Base-by-base conservation (phyloP, 495 filamentous ascomycete species). In the Tuber indicum region DNA sequence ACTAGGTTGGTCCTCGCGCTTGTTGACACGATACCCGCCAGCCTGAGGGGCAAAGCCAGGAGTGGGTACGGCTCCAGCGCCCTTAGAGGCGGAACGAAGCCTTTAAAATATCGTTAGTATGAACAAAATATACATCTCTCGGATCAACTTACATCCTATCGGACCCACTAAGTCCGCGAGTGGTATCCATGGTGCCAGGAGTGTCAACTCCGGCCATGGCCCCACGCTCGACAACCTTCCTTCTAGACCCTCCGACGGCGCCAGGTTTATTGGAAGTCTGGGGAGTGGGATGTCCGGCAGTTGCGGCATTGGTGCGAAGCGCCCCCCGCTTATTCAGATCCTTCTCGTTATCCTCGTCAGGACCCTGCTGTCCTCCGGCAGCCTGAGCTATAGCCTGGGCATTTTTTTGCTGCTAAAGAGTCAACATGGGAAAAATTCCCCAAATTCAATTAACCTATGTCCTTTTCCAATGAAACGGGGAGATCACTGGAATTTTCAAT, bases 121-220 rank as follows among this genome's bases (percentile, higher is more conserved):
- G 87, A 42, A 8, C 21, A 23, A 74, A n/a, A 74, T 19, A 44
- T 12, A 17, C 42, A 52, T 9, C 47, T 17, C 26, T 83, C 84
- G 86, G 85, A 89, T 88, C 89, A 89, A 97, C 96, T 97, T 93
- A 99, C 96, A 99, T 98, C 92, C 96, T 92, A 87, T 96, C 93
- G 88, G 93, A 96, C 85, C 92, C 92, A 86, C 92, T 92, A 85
- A 95, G 89, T 87, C 91, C 92, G 87, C 93, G 91, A 89, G 90
- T 93, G 86, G 92, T 91, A 84, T 96, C 92, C 83, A 80, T 79
- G 26, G 79, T 82, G 10, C 81, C 81, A 71, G 91, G 91, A 85
- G 90, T 91, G 83, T 95, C 92, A 85, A 91, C 89, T 81, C 86
- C 86, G 79, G 85, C 86, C 76, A 86, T 85, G 77, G 83, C 84